Conservation (phyloP, 2,329 filamentous ascomycete species). For the Xylariaceae sp. region DNA sequence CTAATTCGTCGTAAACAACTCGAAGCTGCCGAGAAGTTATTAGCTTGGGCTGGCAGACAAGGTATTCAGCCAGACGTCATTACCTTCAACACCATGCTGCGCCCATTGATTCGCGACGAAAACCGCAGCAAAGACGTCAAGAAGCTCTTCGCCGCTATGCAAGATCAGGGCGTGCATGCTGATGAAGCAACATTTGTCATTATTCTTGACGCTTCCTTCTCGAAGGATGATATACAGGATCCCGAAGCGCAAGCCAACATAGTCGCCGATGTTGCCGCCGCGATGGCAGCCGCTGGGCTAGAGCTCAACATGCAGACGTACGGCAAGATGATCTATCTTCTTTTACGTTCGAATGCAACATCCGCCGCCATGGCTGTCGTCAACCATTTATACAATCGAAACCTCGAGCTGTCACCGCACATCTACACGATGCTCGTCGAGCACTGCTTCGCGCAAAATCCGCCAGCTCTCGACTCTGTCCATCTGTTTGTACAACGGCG, state of each 20-base stretch:
- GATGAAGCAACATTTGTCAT: conserved; percentile 77
- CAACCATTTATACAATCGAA: conserved; percentile 62
- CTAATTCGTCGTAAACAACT: conserved; percentile 59
- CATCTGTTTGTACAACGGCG: conserved; percentile 63
- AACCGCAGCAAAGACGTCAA: conserved; percentile 54
- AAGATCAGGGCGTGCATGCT: conserved; percentile 57
- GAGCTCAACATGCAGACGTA: conserved; percentile 69
- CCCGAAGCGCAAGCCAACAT: conserved; percentile 56
- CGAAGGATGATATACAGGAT: conserved; percentile 47
- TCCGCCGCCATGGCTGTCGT: conserved; percentile 66
- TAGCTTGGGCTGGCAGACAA: conserved; percentile 64
- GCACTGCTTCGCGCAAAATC: conserved; percentile 65
- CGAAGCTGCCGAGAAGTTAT: conserved; percentile 58
- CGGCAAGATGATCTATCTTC: conserved; percentile 71
- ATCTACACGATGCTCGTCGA: conserved; percentile 79
- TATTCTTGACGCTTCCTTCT: conserved; percentile 67
- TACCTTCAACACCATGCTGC: conserved; percentile 75
- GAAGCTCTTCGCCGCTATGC: conserved; percentile 66
- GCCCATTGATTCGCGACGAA: conserved; percentile 60
- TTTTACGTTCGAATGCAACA: conserved; percentile 57
- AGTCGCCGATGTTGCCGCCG: conserved; percentile 61
- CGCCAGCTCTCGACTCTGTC: conserved; percentile 67
- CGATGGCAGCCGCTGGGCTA: conserved; percentile 64
- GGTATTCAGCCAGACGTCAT: conserved; percentile 63
- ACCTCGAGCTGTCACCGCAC: conserved; percentile 63